Conservation (phyloP, 352 stramenopile species). For the Globisporangium spinosum region DNA sequence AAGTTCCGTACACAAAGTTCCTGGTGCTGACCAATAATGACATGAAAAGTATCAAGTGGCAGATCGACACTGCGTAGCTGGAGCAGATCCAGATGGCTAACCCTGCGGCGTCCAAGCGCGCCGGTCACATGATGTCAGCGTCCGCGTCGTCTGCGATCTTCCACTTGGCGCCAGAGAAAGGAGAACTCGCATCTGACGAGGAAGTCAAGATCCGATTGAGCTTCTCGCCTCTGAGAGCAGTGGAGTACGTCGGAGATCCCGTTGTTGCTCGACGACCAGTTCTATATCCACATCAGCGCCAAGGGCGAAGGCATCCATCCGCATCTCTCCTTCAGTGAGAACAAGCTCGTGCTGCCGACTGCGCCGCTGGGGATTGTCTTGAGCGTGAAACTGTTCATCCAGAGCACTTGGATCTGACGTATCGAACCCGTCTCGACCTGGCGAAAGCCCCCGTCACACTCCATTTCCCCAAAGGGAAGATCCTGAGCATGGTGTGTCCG, state of each 20-base stretch:
- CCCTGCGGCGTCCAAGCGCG: slow-evolving; percentile 25
- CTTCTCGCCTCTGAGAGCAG: slow-evolving; percentile 78
- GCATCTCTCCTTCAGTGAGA: slow-evolving; percentile 88
- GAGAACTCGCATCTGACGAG: slow-evolving; percentile 77
- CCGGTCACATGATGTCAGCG: slow-evolving; percentile 28
- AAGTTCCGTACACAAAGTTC: slow-evolving; percentile 85
- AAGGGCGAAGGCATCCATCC: slow-evolving; percentile 87
- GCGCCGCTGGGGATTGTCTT: slow-evolving; percentile 86
- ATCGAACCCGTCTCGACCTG: slow-evolving; percentile 73
- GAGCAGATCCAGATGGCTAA: slow-evolving; percentile 20
- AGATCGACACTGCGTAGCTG: slow-evolving; percentile 64
- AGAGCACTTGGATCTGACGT: slow-evolving; percentile 87
- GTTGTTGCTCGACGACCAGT: slow-evolving; percentile 58
- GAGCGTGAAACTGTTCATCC: slow-evolving; percentile 62
- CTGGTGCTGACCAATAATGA: slow-evolving; percentile 79
- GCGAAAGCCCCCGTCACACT: slow-evolving; percentile 79
- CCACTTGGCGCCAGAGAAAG: slow-evolving; percentile 72
- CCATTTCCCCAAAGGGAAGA: slow-evolving; percentile 87
- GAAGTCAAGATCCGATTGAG: slow-evolving; percentile 77
- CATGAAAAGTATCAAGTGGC: slow-evolving; percentile 57
- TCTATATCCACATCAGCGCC: slow-evolving; percentile 83
- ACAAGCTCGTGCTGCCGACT: slow-evolving; percentile 82
- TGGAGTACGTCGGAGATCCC: slow-evolving; percentile 78
- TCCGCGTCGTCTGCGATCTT: slow-evolving; percentile 54
- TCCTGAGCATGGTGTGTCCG: slow-evolving; percentile 78